Evolutionary conservation across 805 yeast species (phyloP), one percentile per base, ranked within the genome.

Genomic region (Yarrowia keelungensis): DNA sequence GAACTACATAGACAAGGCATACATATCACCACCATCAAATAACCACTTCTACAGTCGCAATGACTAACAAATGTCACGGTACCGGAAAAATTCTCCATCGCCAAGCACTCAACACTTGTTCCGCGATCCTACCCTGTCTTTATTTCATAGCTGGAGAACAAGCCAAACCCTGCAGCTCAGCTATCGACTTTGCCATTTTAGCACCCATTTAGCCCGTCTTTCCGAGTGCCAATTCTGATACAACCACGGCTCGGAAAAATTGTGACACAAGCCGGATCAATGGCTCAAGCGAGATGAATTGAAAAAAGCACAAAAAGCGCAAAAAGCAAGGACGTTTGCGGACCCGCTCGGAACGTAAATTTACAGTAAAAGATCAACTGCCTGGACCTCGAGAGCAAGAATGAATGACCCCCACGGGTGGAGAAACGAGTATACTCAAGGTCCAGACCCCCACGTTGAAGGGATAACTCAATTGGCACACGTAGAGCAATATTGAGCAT

Each of bases 101-200:
- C 32, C 32, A 26, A 26, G 32, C 32, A 26, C 32, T 26, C 32
- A 26, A 26, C 32, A 26, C 32, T 26, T 26, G 32, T 26, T 26
- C 32, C 32, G 32, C 32, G 32, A 26, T 26, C 32, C 32, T 26
- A 26, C 32, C 32, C 32, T 26, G 32, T 26, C 32, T 26, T 26
- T 26, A 26, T 26, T 26, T 26, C 32, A 26, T 26, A 26, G 7
- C 32, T 26, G 32, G 32, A 26, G 32, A 26, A 26, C 32, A 26
- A 26, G 53, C 56, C 22, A n/a, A 47, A 47, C 39, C 43, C 58
- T 51, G 58, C 58, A 51, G 58, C 58, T 26, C 32, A 32, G 38
- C 53, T 32, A 49, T 49, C 50, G 11, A 49, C 43, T n/a, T 14
- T 36, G 11, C 10, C 26, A 19, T 36, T 51, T 51, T 51, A 51